A percentile compares a stretch with the other conserved stretches of the same genome.
Evolutionary conservation across 2,329 filamentous ascomycete species (phyloP).

Genomic region (Periconia macrospinosa): DNA sequence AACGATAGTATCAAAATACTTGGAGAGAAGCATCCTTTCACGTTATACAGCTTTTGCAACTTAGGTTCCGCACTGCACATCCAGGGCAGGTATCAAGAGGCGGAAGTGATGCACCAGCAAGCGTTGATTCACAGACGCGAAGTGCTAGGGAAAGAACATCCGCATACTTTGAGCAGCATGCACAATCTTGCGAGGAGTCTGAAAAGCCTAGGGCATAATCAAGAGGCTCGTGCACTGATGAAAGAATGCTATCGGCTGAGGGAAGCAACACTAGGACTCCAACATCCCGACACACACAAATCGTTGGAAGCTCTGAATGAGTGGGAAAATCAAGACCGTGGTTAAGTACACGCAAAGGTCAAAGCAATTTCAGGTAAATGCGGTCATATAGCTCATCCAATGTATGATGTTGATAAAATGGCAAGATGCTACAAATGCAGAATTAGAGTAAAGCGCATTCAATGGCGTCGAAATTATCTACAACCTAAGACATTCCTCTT

Average conservation of each 20-base stretch:
- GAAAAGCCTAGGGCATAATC: background rate
- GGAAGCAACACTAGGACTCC: background rate
- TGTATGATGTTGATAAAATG: too few species aligned
- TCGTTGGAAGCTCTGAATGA: background rate
- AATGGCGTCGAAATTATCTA: too few species aligned
- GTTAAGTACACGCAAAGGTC: background rate
- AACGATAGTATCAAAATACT: slow-evolving; percentile 1
- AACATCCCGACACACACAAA: background rate
- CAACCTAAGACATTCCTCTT: too few species aligned
- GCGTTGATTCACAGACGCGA: background rate
- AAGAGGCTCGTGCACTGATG: background rate
- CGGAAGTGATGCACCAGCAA: slow-evolving; percentile 2
- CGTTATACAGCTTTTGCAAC: slow-evolving; percentile 3
- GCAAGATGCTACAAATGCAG: too few species aligned
- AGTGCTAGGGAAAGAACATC: slow-evolving; percentile 4
- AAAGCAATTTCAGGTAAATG: background rate
- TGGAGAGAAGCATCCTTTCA: slow-evolving; percentile 4
- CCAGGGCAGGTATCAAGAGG: slow-evolving; percentile 5
- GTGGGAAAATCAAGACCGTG: background rate
- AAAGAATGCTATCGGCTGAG: background rate
- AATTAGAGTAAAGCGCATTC: too few species aligned
- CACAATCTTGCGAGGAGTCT: background rate
- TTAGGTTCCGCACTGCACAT: background rate
- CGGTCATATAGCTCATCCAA: too few species aligned
- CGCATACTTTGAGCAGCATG: slow-evolving; percentile 3